phyloP scores from a whole-genome alignment of 768 basidiomycete genomes.

The Boletus insuetus region DNA sequence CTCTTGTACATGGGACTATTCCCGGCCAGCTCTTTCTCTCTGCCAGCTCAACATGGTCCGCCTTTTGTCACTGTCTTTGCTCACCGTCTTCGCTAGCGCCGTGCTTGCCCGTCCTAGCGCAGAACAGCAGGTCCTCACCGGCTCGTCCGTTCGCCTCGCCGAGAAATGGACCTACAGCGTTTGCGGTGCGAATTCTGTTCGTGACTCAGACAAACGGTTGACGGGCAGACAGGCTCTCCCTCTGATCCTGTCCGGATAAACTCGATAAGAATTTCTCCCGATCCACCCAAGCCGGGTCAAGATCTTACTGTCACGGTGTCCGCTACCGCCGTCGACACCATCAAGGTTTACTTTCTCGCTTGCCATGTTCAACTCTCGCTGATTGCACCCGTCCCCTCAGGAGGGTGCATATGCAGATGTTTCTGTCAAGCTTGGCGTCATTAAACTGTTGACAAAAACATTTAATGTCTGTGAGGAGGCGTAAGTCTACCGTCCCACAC shows the following conservation, averaged over 20 bases:
- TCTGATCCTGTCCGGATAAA: slow-evolving; percentile 57
- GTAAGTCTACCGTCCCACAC: slow-evolving; percentile 48
- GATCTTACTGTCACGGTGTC: slow-evolving; percentile 82
- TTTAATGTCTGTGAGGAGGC: slow-evolving; percentile 95
- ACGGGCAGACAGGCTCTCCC: slow-evolving; percentile 38
- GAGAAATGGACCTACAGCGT: slow-evolving; percentile 63
- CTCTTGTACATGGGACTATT: slow-evolving; percentile 13
- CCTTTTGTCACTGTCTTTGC: slow-evolving; percentile 24
- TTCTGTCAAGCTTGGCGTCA: slow-evolving; percentile 85
- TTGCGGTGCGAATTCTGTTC: slow-evolving; percentile 61
- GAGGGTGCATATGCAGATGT: slow-evolving; percentile 92
- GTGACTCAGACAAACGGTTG: not conserved
- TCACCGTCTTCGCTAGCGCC: slow-evolving; percentile 26
- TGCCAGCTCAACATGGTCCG: slow-evolving; percentile 27
- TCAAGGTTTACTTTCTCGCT: slow-evolving; percentile 53
- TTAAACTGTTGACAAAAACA: slow-evolving; percentile 79
- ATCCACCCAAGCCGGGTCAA: slow-evolving; percentile 86
- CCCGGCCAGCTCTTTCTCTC: slow-evolving; percentile 20
- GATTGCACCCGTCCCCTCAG: slow-evolving; percentile 40
- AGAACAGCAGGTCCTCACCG: slow-evolving; percentile 33
- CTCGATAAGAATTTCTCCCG: slow-evolving; percentile 73
- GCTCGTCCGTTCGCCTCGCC: slow-evolving; percentile 31
- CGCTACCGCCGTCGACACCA: slow-evolving; percentile 52
- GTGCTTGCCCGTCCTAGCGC: slow-evolving; percentile 21
- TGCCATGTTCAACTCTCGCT: slow-evolving; percentile 1